These are phyloP conservation scores for Nitzschia putrida DNA, from an alignment of 108 stramenopile genomes.

Conservation along the genomic window DNA sequence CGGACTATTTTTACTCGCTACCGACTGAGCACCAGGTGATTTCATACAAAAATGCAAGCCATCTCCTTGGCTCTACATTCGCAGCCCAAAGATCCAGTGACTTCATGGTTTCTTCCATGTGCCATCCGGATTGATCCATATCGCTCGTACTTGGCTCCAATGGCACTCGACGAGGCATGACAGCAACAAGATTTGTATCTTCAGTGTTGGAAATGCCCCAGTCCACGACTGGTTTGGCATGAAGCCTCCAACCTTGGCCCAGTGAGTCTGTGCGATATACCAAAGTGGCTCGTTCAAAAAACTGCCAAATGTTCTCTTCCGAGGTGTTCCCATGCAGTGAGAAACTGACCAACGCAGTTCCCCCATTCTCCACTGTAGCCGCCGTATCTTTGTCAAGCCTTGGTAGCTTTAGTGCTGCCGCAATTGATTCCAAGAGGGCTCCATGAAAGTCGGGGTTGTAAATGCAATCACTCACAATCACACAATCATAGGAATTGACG, in stretches of 20 bases:
- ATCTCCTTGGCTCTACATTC: conserved; percentile 19
- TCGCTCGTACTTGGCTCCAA: not conserved
- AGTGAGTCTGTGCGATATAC: not conserved
- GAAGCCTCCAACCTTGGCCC: not conserved
- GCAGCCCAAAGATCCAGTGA: conserved; percentile 14
- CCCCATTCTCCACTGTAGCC: conserved; percentile 1
- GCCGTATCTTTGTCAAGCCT: not conserved
- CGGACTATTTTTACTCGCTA: too few relatives aligned
- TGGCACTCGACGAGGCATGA: not conserved
- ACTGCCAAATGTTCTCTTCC: conserved; percentile 19
- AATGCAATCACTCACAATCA: conserved; percentile 45
- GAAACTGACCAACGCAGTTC: conserved; percentile 36
- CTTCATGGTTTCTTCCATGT: conserved; percentile 38
- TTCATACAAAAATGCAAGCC: conserved; percentile 31
- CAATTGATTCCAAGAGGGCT: conserved; percentile 31
- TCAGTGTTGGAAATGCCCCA: not conserved
- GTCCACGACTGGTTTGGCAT: not conserved
- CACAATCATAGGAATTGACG: conserved; percentile 16
- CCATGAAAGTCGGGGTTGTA: conserved; percentile 46
- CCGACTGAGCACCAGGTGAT: conserved; percentile 6
- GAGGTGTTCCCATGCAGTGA: conserved; percentile 42
- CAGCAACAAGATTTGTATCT: not conserved
- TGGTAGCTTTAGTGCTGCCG: conserved; percentile 11
- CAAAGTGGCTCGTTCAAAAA: conserved; percentile 18
- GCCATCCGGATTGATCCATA: conserved; percentile 18